These are phyloP conservation scores for Lactarius tabidus DNA, from an alignment of 768 basidiomycete genomes.

Conservation along the genomic window DNA sequence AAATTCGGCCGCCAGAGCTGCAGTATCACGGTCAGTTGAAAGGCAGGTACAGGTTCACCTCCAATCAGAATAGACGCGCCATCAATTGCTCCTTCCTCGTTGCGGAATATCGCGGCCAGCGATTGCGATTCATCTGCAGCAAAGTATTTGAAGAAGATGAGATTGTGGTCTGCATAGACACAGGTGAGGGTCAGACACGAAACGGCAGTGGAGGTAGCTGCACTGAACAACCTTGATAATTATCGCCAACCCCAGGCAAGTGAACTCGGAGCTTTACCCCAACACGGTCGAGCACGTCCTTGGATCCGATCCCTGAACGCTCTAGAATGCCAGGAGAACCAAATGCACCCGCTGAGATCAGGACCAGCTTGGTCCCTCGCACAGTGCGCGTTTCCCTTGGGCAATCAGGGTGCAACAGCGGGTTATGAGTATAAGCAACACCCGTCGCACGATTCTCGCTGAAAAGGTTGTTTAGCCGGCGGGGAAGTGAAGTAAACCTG, in stretches of 20 bases:
- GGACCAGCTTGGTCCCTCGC: constrained; percentile 35
- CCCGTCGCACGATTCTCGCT: constrained; percentile 28
- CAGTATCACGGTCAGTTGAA: not conserved
- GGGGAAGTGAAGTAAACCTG: constrained; percentile 25
- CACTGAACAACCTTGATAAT: constrained; percentile 34
- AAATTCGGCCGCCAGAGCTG: constrained; percentile 38
- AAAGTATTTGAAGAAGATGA: not conserved
- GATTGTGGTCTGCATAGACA: not conserved
- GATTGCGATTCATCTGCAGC: constrained; percentile 21
- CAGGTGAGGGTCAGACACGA: not conserved
- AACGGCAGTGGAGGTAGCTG: too few species aligned
- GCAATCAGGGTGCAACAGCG: not conserved
- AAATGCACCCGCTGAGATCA: constrained; percentile 31
- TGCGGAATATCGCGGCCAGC: constrained; percentile 24
- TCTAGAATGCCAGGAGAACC: constrained; percentile 40
- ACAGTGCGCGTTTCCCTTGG: constrained; percentile 23
- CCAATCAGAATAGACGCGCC: constrained; percentile 5
- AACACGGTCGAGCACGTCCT: constrained; percentile 28
- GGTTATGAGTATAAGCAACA: not conserved
- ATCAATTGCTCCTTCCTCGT: constrained; percentile 18
- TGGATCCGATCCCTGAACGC: constrained; percentile 40
- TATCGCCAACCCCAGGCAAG: constrained; percentile 37
- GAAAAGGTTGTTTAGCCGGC: not conserved
- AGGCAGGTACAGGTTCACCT: not conserved
- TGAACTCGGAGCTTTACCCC: constrained; percentile 35